Evolutionary conservation across 2,329 filamentous ascomycete species (phyloP).

Genomic region (Zalaria sp.): DNA sequence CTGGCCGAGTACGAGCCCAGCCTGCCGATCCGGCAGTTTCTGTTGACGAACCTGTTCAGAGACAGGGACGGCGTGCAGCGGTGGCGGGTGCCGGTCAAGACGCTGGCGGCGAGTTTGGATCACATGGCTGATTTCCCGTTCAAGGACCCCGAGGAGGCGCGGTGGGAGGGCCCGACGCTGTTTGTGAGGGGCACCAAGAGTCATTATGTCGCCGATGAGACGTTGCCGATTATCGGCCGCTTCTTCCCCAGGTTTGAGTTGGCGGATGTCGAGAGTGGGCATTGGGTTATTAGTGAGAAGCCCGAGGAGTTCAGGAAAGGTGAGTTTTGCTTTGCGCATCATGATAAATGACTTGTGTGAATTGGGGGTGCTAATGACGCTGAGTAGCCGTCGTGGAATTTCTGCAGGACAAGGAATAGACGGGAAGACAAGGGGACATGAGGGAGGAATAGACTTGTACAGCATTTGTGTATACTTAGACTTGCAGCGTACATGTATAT

Average conservation of each 20-base stretch:
- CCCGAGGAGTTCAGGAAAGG: slow-evolving; percentile 64
- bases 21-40: slow-evolving; percentile 72
- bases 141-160: slow-evolving; percentile 50
- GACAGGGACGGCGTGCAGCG: slow-evolving; percentile 40
- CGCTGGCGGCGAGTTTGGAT: slow-evolving; percentile 52
- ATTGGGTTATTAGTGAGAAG: slow-evolving; percentile 85
- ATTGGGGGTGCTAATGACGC: neutral
- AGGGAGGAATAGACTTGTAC: neutral
- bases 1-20: slow-evolving; percentile 60
- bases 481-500: too few relatives aligned
- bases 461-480: too few relatives aligned
- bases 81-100: slow-evolving; percentile 68
- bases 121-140: slow-evolving; percentile 84
- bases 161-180: slow-evolving; percentile 65
- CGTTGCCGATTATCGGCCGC: slow-evolving; percentile 60
- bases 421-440: neutral
- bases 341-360: slow-evolving; percentile 1
- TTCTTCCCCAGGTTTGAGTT: slow-evolving; percentile 71
- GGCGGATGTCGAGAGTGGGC: slow-evolving; percentile 62
- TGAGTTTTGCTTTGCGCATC: slow-evolving; percentile 18
- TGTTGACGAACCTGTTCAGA: slow-evolving; percentile 70
- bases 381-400: slow-evolving; percentile 49
- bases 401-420: slow-evolving; percentile 35
- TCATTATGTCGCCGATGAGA: slow-evolving; percentile 68
- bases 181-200: slow-evolving; percentile 68